Percentiles rank a stretch among this genome's conserved stretches.
phyloP scores from a whole-genome alignment of 2,329 filamentous ascomycete species.

The Hypoxylon sp. region DNA sequence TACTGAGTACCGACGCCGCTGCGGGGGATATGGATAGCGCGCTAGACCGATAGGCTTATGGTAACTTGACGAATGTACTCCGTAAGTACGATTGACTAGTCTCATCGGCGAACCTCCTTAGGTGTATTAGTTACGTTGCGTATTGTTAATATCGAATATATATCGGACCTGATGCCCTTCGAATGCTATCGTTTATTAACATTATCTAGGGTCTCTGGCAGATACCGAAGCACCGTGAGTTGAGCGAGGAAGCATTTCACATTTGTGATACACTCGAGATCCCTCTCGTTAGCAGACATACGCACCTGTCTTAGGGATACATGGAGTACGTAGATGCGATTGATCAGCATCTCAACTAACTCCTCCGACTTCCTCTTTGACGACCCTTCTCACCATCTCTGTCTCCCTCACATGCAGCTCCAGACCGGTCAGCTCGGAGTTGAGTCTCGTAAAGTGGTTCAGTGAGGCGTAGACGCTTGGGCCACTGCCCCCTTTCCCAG shows the following conservation, averaged over 20 bases:
- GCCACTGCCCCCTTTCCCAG: conserved; percentile 15
- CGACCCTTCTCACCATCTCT: conserved; percentile 5
- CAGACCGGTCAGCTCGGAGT: conserved; percentile 3
- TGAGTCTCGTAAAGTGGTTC: conserved; percentile 7
- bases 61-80: conserved; percentile 1
- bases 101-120: not conserved
- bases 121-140: conserved; percentile 1
- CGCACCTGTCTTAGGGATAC: not conserved
- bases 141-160: not conserved
- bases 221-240: not conserved
- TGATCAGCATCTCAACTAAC: not conserved
- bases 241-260: conserved; percentile 1
- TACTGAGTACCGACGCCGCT: conserved; percentile 27
- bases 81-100: not conserved
- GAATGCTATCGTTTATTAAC: not conserved
- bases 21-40: conserved; percentile 29
- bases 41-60: conserved; percentile 14
- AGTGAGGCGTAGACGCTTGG: conserved; percentile 20
- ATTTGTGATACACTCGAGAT: not conserved
- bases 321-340: not conserved
- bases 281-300: not conserved
- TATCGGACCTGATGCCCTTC: not conserved
- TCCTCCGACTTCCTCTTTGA: conserved; percentile 1
- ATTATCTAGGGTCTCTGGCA: not conserved
- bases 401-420: not conserved